Percentiles rank a stretch among this genome's conserved stretches.
These are phyloP conservation scores for Cerioporus squamosus DNA, from an alignment of 1,284 basidiomycete genomes.

Conservation along the genomic window DNA sequence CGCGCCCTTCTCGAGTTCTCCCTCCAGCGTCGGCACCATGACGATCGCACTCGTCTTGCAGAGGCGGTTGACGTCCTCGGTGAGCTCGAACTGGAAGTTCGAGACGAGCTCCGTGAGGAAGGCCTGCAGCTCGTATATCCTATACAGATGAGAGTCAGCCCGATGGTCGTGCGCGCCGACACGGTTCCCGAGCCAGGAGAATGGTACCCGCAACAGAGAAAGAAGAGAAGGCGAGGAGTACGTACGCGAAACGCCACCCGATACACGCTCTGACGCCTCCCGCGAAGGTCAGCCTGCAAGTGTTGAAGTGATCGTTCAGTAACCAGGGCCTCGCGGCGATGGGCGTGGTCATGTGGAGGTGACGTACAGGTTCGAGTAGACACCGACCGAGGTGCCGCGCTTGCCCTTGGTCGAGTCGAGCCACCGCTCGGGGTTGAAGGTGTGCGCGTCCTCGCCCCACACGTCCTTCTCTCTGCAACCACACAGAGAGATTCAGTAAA, in stretches of 20 bases:
- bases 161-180: too few relatives aligned
- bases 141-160: slow-evolving; percentile 1
- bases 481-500: not conserved
- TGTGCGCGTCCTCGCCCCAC: slow-evolving; percentile 33
- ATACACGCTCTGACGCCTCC: slow-evolving; percentile 56
- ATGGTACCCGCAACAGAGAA: not conserved
- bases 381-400: slow-evolving; percentile 40
- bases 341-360: not conserved
- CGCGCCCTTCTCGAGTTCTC: slow-evolving; percentile 52
- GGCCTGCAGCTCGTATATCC: slow-evolving; percentile 46
- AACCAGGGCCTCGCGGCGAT: not conserved
- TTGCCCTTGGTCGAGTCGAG: slow-evolving; percentile 20
- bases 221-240: not conserved
- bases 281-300: slow-evolving; percentile 19
- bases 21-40: slow-evolving; percentile 57
- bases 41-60: slow-evolving; percentile 54
- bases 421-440: slow-evolving; percentile 34
- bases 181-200: not conserved
- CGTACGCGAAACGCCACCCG: slow-evolving; percentile 54
- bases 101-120: slow-evolving; percentile 55
- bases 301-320: not conserved
- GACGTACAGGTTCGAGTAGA: slow-evolving; percentile 44
- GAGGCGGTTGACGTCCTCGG: slow-evolving; percentile 45
- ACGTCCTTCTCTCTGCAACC: slow-evolving; percentile 27
- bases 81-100: slow-evolving; percentile 51